Conservation (phyloP, 768 basidiomycete genomes). For the Collybia sp. region DNA sequence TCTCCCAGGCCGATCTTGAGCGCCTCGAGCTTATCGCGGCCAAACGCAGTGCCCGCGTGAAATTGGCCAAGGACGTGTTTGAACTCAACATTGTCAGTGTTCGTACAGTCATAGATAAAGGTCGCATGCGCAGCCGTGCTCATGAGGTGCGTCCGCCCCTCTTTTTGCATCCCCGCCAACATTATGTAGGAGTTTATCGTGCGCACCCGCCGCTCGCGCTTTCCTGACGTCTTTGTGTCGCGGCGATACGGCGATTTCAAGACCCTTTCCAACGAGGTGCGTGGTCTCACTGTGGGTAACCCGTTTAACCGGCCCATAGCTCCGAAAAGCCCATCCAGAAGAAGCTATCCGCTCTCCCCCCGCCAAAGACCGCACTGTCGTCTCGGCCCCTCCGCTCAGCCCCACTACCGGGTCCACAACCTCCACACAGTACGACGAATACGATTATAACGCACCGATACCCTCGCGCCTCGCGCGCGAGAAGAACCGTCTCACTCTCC, state of each 20-base stretch:
- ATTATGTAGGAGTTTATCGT: constrained; percentile 85
- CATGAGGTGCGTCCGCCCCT: constrained; percentile 69
- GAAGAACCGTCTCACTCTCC: constrained; percentile 91
- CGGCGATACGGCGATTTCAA: constrained; percentile 94
- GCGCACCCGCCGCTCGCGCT: constrained; percentile 70
- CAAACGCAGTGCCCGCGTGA: constrained; percentile 49
- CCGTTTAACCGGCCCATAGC: constrained; percentile 36
- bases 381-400: constrained; percentile 40
- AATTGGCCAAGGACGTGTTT: constrained; percentile 54
- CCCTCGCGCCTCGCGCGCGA: constrained; percentile 71
- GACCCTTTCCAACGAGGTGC: constrained; percentile 80
- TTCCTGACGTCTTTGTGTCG: constrained; percentile 81
- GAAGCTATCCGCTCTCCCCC: constrained; percentile 82
- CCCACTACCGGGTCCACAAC: constrained; percentile 18
- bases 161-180: constrained; percentile 2
- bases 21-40: constrained; percentile 69
- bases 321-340: constrained; percentile 83
- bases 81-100: constrained; percentile 92
- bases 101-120: constrained; percentile 76
- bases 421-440: constrained; percentile 7
- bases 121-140: constrained; percentile 75
- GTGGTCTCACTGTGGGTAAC: constrained; percentile 6
- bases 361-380: constrained; percentile 78
- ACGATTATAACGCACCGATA: constrained; percentile 11
- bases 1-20: constrained; percentile 81